phyloP scores from a whole-genome alignment of 139 green algal species.

The Coelastrella sp. region DNA sequence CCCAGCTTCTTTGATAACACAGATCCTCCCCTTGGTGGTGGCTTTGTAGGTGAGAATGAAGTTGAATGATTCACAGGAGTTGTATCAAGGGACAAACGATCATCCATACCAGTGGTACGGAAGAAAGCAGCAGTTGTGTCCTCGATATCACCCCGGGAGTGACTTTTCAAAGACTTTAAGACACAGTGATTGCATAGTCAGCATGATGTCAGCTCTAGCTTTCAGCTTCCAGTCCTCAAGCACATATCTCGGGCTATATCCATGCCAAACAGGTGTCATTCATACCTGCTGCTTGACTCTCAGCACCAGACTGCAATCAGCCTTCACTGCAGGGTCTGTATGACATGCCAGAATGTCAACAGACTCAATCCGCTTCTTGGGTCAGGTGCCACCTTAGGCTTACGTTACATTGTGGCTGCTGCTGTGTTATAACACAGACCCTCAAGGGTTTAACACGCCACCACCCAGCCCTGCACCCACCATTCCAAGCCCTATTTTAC shows the following conservation, averaged over 20 bases:
- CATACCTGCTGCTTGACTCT: too few relatives aligned
- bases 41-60: neutral
- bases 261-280: too few relatives aligned
- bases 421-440: neutral
- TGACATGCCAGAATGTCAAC: neutral
- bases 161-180: too few relatives aligned
- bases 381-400: neutral
- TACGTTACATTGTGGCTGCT: neutral
- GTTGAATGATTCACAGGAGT: neutral
- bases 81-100: neutral
- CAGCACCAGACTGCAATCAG: neutral
- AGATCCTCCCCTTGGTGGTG: neutral
- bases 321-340: too few relatives aligned
- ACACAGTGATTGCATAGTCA: too few relatives aligned
- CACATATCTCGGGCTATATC: too few relatives aligned
- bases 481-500: neutral
- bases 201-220: too few relatives aligned
- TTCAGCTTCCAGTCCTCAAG: too few relatives aligned
- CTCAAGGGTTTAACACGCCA: slow-evolving; percentile 20
- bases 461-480: slow-evolving; percentile 4
- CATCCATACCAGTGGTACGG: neutral
- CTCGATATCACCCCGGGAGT: too few relatives aligned
- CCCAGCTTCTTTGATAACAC: slow-evolving; percentile 3
- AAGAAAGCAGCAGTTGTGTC: neutral
- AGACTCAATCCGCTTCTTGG: neutral